These are phyloP conservation scores for Sclerotinia spermophila DNA, from an alignment of 2,329 filamentous ascomycete genomes.

Conservation along the genomic window DNA sequence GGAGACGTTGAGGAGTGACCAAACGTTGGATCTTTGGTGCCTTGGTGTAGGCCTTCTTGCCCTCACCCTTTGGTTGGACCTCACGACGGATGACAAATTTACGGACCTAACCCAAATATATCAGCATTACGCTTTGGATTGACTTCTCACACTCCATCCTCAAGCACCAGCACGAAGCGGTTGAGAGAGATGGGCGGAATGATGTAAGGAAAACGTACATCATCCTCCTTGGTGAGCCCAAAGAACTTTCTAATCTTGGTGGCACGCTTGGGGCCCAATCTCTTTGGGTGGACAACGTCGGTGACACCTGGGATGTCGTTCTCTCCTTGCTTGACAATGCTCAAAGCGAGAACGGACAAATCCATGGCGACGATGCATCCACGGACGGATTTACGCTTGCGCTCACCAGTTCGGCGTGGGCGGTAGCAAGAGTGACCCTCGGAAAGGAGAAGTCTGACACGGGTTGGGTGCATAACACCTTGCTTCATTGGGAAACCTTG, in stretches of 20 bases:
- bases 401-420: slow-evolving; percentile 93
- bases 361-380: slow-evolving; percentile 98
- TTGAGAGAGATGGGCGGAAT: slow-evolving; percentile 60
- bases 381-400: slow-evolving; percentile 98
- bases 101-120: slow-evolving; percentile 64
- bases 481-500: slow-evolving; percentile 99
- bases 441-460: slow-evolving; percentile 93
- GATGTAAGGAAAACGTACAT: slow-evolving; percentile 70
- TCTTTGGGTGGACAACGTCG: slow-evolving; percentile 98
- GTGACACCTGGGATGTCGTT: slow-evolving; percentile 90
- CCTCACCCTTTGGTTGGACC: slow-evolving; percentile 94
- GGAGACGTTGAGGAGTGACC: slow-evolving; percentile 97
- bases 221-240: slow-evolving; percentile 99
- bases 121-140: slow-evolving; percentile 27
- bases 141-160: slow-evolving; percentile 56
- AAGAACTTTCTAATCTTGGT: slow-evolving; percentile 99
- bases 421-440: slow-evolving; percentile 99
- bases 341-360: slow-evolving; percentile 88
- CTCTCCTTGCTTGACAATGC: slow-evolving; percentile 98
- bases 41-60: slow-evolving; percentile 99
- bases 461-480: slow-evolving; percentile 97
- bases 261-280: slow-evolving; percentile 98
- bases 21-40: slow-evolving; percentile 99
- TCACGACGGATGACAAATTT: slow-evolving; percentile 99
- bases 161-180: slow-evolving; percentile 19